Evolutionary conservation across 2,329 filamentous ascomycete genomes (phyloP).

Genomic region (Diaporthe batatas): DNA sequence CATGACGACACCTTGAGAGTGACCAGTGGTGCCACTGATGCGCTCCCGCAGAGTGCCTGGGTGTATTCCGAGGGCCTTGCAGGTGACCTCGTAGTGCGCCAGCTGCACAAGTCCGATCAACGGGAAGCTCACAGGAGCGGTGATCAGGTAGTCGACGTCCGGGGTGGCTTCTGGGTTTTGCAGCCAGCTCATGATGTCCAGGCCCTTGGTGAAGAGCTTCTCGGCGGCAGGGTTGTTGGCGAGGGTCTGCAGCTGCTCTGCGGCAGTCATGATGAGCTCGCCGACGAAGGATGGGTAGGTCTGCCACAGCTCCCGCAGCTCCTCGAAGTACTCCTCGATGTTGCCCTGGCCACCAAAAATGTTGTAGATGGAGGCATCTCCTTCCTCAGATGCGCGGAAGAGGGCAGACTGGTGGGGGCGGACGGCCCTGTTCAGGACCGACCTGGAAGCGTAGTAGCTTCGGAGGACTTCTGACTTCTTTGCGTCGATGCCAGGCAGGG

Average conservation of each 20-base stretch:
- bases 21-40: conserved; percentile 90
- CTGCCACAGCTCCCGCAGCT: conserved; percentile 89
- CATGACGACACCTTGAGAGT: conserved; percentile 96
- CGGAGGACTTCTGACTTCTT: conserved; percentile 94
- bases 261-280: conserved; percentile 84
- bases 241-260: conserved; percentile 88
- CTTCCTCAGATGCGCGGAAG: conserved; percentile 87
- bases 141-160: conserved; percentile 93
- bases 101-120: conserved; percentile 96
- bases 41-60: conserved; percentile 89
- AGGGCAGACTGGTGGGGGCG: conserved; percentile 95
- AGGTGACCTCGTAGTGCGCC: conserved; percentile 94
- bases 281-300: conserved; percentile 94
- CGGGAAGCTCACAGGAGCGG: conserved; percentile 94
- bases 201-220: conserved; percentile 97
- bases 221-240: conserved; percentile 87
- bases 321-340: conserved; percentile 99
- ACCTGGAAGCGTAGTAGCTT: conserved; percentile 91
- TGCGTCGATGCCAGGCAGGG: conserved; percentile 87
- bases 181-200: conserved; percentile 95
- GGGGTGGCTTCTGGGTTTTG: conserved; percentile 90
- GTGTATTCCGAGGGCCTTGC: conserved; percentile 89
- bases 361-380: conserved; percentile 86
- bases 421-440: conserved; percentile 86
- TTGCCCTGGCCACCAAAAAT: conserved; percentile 98